Base-by-base conservation (phyloP, 768 basidiomycete genomes). In the Hydnum rufescens region DNA sequence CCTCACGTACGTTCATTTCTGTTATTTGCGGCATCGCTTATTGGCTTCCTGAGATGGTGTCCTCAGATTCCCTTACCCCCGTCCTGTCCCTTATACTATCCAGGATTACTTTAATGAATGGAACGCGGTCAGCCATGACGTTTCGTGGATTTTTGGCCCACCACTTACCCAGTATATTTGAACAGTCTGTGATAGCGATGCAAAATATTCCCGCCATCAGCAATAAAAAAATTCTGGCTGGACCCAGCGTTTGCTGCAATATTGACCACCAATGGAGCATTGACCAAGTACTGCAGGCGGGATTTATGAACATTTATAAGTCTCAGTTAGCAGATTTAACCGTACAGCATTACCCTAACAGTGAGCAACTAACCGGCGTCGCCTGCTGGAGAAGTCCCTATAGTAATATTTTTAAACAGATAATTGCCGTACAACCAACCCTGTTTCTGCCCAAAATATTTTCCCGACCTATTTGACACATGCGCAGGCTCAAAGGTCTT, bases 221-320 rank as follows among this genome's bases (percentile, higher is more conserved):
- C 13, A 47, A 26, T 8, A 13, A 47, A 25, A 16, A 47, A 25
- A 66, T 75, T 34, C 72, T 84, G 55, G 68, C 81, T 53, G 80
- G 74, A 0, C 82, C 80, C 0, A 78, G 72, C 54, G 60, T 81
- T n/a, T 74, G 76, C 25, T 72, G 70, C 39, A 73, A 57, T 74
- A 26, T 47, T 8, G 13, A 13, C 1, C 13, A 25, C 1, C 13
- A 47, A 13, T 80, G 42, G 76, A 80, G 64, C 68, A 74, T 66
- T 28, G 57, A 57, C 5, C 60, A 67, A 49, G 60, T 67, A 4
- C 42, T 67, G 32, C 55, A 60, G 23, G 60, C 64, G 13, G 62
- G 63, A 5, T 67, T 62, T 57, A 54, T 68, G 31, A 55, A 53
- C 26, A 28, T 13, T 16, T 47, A 16, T 1, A 8, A 13, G 13